Conservation (phyloP, 495 filamentous ascomycete species). For the Lasiosphaeriaceae sp. region DNA sequence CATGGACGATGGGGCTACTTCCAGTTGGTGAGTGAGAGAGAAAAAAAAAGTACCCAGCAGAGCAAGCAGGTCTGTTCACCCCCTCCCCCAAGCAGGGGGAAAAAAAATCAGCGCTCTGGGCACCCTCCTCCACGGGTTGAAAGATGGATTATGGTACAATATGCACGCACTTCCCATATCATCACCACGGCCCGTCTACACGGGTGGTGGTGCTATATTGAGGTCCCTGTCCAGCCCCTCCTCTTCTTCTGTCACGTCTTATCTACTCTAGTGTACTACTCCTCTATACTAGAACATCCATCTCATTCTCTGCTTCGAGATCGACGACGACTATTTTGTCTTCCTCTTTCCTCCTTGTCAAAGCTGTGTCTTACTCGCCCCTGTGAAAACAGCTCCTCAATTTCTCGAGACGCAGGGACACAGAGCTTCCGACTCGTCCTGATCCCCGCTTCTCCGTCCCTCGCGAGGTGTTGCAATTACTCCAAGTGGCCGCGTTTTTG, state of each 20-base stretch:
- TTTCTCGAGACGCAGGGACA: constrained; percentile 12
- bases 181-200: not conserved
- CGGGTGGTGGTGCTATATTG: constrained; percentile 18
- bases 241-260: not conserved
- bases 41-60: not conserved
- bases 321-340: not conserved
- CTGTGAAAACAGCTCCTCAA: not conserved
- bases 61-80: not conserved
- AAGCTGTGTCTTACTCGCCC: not conserved
- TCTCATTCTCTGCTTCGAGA: constrained; percentile 2
- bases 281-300: not conserved
- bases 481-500: constrained; percentile 22
- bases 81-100: not conserved
- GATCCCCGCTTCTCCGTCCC: constrained; percentile 9
- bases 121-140: not conserved
- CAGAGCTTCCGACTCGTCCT: constrained; percentile 8
- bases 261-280: too few species aligned
- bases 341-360: constrained; percentile 1
- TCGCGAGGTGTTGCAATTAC: constrained; percentile 12
- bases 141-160: not conserved
- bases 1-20: too few species aligned
- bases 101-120: not conserved
- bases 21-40: too few species aligned
- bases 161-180: not conserved
- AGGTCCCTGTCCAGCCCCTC: constrained; percentile 11